Percentiles rank a stretch among this genome's conserved stretches.
Evolutionary conservation across 1,139 yeast species (phyloP).

Genomic region (Hansenula lynferdii): DNA sequence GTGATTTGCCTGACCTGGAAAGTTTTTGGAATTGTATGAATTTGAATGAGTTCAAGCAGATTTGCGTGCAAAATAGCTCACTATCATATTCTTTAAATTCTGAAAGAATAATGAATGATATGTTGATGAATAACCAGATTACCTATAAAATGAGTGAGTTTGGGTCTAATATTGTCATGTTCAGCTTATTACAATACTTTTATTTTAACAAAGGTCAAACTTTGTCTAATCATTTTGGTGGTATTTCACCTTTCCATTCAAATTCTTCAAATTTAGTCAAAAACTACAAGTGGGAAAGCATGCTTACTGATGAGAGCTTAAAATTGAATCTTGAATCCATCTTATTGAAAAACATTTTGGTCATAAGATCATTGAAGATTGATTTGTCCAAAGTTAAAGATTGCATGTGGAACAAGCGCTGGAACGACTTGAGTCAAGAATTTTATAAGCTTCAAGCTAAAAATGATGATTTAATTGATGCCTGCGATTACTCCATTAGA

Average conservation of each 20-base stretch:
- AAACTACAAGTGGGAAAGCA: slow-evolving; percentile 25
- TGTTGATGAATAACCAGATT: slow-evolving; percentile 19
- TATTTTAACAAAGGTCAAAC: slow-evolving; percentile 14
- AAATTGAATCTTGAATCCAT: slow-evolving; percentile 18
- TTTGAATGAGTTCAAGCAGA: slow-evolving; percentile 18
- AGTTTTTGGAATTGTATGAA: slow-evolving; percentile 26
- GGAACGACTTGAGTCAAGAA: slow-evolving; percentile 15
- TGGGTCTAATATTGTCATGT: slow-evolving; percentile 34
- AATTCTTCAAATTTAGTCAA: slow-evolving; percentile 22
- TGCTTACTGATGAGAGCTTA: slow-evolving; percentile 17
- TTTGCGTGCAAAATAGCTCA: slow-evolving; percentile 23
- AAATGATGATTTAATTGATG: slow-evolving; percentile 21
- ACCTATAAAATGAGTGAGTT: slow-evolving; percentile 27
- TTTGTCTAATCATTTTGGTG: slow-evolving; percentile 16
- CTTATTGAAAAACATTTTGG: slow-evolving; percentile 18
- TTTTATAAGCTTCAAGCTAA: slow-evolving; percentile 14
- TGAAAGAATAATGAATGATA: slow-evolving; percentile 20
- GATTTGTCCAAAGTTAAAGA: slow-evolving; percentile 19
- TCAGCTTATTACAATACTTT: slow-evolving; percentile 31
- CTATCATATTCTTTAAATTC: slow-evolving; percentile 14
- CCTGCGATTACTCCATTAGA: slow-evolving; percentile 22
- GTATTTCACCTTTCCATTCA: slow-evolving; percentile 21
- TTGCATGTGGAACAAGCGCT: slow-evolving; percentile 18
- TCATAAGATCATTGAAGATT: slow-evolving; percentile 20
- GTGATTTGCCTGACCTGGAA: slow-evolving; percentile 34